Evolutionary conservation across 106 monocot species (phyloP), one percentile per base, ranked within the genome.

Genomic region (Posidonia australis): DNA sequence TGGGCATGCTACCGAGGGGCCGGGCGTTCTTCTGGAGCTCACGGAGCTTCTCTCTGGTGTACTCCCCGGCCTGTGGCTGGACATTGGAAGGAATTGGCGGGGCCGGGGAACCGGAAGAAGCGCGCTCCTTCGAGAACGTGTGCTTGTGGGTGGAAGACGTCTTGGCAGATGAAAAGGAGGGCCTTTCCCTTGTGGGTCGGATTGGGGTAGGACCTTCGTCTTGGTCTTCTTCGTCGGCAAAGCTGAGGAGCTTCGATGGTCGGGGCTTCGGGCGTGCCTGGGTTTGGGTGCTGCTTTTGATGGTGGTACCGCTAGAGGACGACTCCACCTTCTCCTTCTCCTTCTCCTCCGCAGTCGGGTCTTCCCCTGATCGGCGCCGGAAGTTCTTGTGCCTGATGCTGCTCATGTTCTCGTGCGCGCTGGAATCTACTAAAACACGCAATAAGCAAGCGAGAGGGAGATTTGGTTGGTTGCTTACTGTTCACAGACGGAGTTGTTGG

Each of bases 11-110:
- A n/a, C 93, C 84, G n/a, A 96, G 87, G 1, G 87, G 72, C 27
- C 90, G 79, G 25, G 96, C 82, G 64, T 98, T 98, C 78, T 98
- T 98, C 70, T 90, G 90, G n/a, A 98, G 89, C 84, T 84, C 90
- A 4, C 65, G 82, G 14, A 98, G 77, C 66, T 66, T 73, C 74
- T 98, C 96, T 51, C 78, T 80, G 23, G 96, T 90, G 78, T 98
- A 98, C 66, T 98, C 90, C 0, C 96, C 96, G 1, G 84, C 67
- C 69, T 90, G 90, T 0, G 96, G 83, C 64, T 84, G 90, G 27
- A 90, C 80, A 60, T 79, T 90, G 67, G 89, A 90, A 1, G 86
- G 73, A 26, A 77, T 67, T 23, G 76, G 41, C 58, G 68, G 52
- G 13, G 54, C 11, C 14, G 67, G 17, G 29, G 60, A 5, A 9